phyloP scores from a whole-genome alignment of 2,329 filamentous ascomycete genomes.

The Fusarium virguliforme region DNA sequence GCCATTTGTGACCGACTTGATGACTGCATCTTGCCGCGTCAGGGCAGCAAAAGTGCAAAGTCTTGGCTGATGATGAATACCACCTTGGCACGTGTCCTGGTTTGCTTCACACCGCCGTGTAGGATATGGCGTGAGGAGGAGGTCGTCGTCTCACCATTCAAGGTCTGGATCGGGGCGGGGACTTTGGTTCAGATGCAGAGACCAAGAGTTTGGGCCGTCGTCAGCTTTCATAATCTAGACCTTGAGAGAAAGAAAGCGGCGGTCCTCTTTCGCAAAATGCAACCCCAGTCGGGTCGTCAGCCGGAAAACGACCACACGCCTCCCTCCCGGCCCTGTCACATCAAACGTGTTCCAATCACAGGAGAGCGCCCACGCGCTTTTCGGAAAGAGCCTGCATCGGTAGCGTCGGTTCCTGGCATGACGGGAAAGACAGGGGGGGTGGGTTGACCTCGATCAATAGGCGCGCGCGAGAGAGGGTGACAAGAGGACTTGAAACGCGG shows the following conservation, averaged over 20 bases:
- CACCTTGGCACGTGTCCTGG: not conserved
- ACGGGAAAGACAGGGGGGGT: not conserved
- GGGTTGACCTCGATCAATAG: not conserved
- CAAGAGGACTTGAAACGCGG: not conserved
- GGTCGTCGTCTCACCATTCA: not conserved
- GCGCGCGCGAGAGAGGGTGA: not conserved
- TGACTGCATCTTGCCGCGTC: slow-evolving; percentile 7
- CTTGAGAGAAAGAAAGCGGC: not conserved
- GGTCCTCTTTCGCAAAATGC: not conserved
- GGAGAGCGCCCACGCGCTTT: not conserved
- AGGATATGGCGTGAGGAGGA: not conserved
- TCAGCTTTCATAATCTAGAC: not conserved
- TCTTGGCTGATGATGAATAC: slow-evolving; percentile 2
- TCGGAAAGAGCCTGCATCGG: slow-evolving; percentile 11
- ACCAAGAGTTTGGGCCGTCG: slow-evolving; percentile 1
- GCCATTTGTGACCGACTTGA: slow-evolving; percentile 8
- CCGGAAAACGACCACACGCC: not conserved
- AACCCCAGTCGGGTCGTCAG: not conserved
- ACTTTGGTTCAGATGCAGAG: not conserved
- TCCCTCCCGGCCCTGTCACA: not conserved
- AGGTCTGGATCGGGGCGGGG: not conserved
- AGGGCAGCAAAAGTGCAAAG: not conserved
- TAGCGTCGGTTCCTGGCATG: slow-evolving; percentile 35
- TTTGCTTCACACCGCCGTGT: not conserved
- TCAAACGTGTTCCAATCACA: slow-evolving; percentile 4